phyloP scores from a whole-genome alignment of 164 flowering plant species.

The Vitis cinerea region DNA sequence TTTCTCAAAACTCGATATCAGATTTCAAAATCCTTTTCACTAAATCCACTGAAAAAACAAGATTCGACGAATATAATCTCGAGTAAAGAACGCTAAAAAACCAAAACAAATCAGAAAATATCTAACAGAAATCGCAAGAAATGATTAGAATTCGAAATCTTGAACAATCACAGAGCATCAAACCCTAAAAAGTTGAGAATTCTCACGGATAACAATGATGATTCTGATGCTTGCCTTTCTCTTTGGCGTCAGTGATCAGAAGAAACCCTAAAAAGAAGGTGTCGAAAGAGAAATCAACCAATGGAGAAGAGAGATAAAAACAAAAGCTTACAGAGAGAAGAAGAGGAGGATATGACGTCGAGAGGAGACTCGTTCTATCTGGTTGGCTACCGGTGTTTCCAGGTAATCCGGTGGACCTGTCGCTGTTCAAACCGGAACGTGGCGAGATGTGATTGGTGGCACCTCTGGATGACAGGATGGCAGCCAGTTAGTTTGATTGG shows the following conservation, averaged over 20 bases:
- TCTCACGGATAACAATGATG: slow-evolving; percentile 12
- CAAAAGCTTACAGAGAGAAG: background rate
- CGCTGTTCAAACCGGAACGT: slow-evolving; percentile 25
- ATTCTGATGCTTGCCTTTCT: background rate
- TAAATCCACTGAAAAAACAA: no score
- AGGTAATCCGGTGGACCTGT: slow-evolving; percentile 29
- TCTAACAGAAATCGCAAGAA: background rate
- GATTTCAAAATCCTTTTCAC: no score
- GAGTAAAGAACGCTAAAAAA: background rate
- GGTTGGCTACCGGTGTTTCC: slow-evolving; percentile 40
- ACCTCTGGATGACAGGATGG: slow-evolving; percentile 5
- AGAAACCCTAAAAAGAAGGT: background rate
- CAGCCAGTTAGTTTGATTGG: background rate
- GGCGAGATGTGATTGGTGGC: slow-evolving; percentile 10
- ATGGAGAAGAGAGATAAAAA: background rate
- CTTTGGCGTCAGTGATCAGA: background rate
- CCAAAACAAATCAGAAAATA: background rate
- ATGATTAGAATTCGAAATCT: background rate
- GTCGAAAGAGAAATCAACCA: background rate
- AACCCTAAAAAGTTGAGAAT: background rate
- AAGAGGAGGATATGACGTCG: slow-evolving; percentile 5
- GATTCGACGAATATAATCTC: no score
- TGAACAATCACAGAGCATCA: background rate
- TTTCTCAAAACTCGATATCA: no score
- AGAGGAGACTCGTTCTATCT: slow-evolving; percentile 5